These are phyloP conservation scores for Kodamaea anthophila DNA, from an alignment of 1,139 yeast species.

Conservation along the genomic window DNA sequence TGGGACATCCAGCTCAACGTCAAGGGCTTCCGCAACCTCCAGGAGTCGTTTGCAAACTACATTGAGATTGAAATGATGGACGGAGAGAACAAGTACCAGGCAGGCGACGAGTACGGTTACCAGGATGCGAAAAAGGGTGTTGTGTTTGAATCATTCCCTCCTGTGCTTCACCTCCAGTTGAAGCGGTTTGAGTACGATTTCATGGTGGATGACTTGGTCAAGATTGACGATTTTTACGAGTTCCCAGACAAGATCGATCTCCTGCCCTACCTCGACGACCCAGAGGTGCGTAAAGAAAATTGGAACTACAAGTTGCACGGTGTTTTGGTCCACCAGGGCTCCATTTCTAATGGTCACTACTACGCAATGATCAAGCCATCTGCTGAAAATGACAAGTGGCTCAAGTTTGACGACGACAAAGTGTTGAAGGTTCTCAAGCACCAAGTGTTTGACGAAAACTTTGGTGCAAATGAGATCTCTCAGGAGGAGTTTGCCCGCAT, in stretches of 20 bases:
- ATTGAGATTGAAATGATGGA: conserved; percentile 83
- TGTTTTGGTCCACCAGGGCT: conserved; percentile 93
- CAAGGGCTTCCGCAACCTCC: conserved; percentile 66
- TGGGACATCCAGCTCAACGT: conserved; percentile 98
- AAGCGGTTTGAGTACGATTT: conserved; percentile 94
- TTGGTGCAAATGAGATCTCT: conserved; percentile 65
- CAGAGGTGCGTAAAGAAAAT: conserved; percentile 43
- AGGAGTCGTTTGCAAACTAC: conserved; percentile 77
- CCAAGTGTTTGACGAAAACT: conserved; percentile 89
- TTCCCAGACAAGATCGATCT: conserved; percentile 82
- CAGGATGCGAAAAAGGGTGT: conserved; percentile 98
- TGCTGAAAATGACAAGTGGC: conserved; percentile 63
- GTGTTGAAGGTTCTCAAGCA: conserved; percentile 80
- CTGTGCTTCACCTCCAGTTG: conserved; percentile 85
- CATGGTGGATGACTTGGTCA: conserved; percentile 80
- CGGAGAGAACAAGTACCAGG: conserved; percentile 94
- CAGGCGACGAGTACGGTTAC: conserved; percentile 76
- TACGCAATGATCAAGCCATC: conserved; percentile 89
- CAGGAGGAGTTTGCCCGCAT: conserved; percentile 43
- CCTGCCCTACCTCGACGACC: conserved; percentile 66
- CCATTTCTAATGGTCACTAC: conserved; percentile 92
- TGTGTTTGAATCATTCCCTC: conserved; percentile 83
- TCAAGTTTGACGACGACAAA: conserved; percentile 88
- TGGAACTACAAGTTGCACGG: conserved; percentile 86
- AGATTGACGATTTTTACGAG: conserved; percentile 88